Base-by-base conservation (phyloP, 2,329 filamentous ascomycete species). In the Thielaviopsis ethacetica region DNA sequence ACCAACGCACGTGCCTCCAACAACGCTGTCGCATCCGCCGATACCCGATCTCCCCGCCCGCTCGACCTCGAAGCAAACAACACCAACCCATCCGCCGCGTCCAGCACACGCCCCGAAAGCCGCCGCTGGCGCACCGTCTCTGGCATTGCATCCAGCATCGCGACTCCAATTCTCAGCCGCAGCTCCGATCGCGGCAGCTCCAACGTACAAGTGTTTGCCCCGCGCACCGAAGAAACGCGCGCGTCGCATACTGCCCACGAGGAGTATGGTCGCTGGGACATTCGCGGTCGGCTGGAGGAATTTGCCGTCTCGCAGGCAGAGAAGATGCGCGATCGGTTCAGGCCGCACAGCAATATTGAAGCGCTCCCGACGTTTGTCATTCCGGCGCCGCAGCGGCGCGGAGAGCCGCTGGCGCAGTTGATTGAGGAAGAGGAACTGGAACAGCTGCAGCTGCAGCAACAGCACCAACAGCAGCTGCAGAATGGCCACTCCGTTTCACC, bases 271-370 rank as follows among this genome's bases (percentile, higher is more conserved):
- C 70, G 74, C 50, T 84, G 81, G 81, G 80, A 83, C 64, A 64
- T 84, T 10, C 75, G 75, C 38, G 72, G 71, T 10, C 74, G 80
- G 15, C 66, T 84, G 1, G 82, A 85, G 61, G 77, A 82, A 54
- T 84, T 84, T 64, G 80, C 81, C 0, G 79, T 73, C 1, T 75
- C 73, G 7, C 80, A 84, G 62, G 82, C 80, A 0, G 81, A 84
- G 62, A 78, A 74, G 65, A 67, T 84, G 5, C 72, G 80, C 10
- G 81, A 84, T 58, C 75, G 72, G 60, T 73, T 82, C 53, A 72
- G 76, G 12, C 75, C 80, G 10, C 76, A 75, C 0, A 73, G 76
- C 0, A 75, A 79, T 63, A 79, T 76, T 1, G 76, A 77, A 21
- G 76, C 74, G 61, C 69, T 84, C 19, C 80, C 81, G 1, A 75